phyloP scores from a whole-genome alignment of 257 asterid genomes.

The Ilex aquifolium region DNA sequence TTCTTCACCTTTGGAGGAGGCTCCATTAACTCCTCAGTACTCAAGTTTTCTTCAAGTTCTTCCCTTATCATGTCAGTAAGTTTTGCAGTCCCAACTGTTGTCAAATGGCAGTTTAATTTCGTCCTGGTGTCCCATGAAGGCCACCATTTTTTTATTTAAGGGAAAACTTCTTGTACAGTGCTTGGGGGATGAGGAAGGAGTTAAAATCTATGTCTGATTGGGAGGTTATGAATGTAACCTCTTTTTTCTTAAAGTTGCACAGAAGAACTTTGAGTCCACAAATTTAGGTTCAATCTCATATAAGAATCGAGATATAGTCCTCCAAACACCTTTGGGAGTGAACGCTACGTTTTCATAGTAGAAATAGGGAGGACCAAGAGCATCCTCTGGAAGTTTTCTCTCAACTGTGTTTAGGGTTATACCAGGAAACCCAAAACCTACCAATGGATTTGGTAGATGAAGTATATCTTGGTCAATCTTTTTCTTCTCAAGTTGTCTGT shows the following conservation, averaged over 20 bases:
- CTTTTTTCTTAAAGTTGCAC: conserved; percentile 38
- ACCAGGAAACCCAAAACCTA: too few relatives aligned
- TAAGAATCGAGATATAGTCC: conserved; percentile 19
- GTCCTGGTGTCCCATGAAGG: conserved; percentile 40
- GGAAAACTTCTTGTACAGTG: conserved; percentile 37
- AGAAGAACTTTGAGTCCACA: conserved; percentile 39
- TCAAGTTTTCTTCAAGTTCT: conserved; percentile 12
- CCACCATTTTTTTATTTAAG: conserved; percentile 41
- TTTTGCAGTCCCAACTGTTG: conserved; percentile 34
- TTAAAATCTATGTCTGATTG: conserved; percentile 25
- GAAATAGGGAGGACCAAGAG: conserved; percentile 22
- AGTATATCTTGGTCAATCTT: too few relatives aligned
- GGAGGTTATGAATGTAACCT: conserved; percentile 41
- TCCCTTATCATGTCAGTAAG: conserved; percentile 33
- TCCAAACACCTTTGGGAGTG: conserved; percentile 42
- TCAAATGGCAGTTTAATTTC: conserved; percentile 38
- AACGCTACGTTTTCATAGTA: conserved; percentile 48
- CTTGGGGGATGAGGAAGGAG: conserved; percentile 32
- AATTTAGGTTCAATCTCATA: conserved; percentile 35
- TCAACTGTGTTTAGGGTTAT: too few relatives aligned
- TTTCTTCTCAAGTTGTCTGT: too few relatives aligned
- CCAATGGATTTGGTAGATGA: too few relatives aligned
- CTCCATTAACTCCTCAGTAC: neutral
- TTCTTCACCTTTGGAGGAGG: neutral
- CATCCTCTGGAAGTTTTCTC: too few relatives aligned